phyloP scores from a whole-genome alignment of 768 basidiomycete species.

The Mycena indigotica region DNA sequence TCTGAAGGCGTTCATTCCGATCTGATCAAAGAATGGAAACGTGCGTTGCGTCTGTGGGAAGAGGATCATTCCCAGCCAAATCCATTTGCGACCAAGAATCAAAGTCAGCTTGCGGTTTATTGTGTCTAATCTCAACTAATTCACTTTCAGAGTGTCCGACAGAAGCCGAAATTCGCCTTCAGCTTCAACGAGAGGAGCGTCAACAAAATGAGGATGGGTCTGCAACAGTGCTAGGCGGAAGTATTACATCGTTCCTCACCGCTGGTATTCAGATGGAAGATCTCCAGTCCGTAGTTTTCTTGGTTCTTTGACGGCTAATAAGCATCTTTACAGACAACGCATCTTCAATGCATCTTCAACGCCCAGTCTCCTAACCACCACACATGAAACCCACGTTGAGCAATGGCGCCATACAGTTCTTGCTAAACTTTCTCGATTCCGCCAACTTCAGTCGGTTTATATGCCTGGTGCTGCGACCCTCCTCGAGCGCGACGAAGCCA shows the following conservation, averaged over 20 bases:
- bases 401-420: background rate
- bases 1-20: conserved; percentile 1
- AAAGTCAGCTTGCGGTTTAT: background rate
- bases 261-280: conserved; percentile 13
- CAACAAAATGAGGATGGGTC: background rate
- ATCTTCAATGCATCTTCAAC: background rate
- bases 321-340: background rate
- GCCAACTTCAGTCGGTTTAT: background rate
- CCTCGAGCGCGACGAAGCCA: background rate
- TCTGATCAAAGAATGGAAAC: background rate
- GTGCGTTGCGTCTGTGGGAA: background rate
- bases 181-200: conserved; percentile 5
- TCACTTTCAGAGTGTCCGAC: background rate
- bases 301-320: too few species aligned
- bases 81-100: background rate
- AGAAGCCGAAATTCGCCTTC: conserved; percentile 5
- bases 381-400: background rate
- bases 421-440: background rate
- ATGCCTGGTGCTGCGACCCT: background rate
- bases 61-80: conserved; percentile 2
- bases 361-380: background rate
- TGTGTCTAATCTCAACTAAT: background rate
- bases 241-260: conserved; percentile 3
- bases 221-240: background rate
- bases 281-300: conserved; percentile 2